Conservation (phyloP, 768 basidiomycete genomes). For the Pholiota conissans region DNA sequence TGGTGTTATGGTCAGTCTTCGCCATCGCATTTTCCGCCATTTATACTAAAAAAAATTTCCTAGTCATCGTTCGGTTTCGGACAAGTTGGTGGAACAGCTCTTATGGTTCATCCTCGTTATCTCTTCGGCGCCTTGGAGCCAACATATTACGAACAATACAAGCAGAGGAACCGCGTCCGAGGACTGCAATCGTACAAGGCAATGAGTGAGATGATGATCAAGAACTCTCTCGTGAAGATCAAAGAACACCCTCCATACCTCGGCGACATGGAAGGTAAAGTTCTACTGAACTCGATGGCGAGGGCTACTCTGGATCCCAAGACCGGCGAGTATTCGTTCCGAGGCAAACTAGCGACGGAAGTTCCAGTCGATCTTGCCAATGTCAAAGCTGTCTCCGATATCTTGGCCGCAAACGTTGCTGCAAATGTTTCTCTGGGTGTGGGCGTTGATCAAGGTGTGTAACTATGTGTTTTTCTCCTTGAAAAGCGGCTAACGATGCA, state of each 20-base stretch:
- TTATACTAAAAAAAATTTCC: too few species aligned
- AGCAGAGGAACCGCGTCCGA: conserved; percentile 62
- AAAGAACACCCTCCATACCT: conserved; percentile 91
- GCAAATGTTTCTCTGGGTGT: conserved; percentile 62
- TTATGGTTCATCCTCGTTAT: conserved; percentile 89
- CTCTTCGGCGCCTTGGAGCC: conserved; percentile 84
- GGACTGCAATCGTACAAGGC: conserved; percentile 78
- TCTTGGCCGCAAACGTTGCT: conserved; percentile 39
- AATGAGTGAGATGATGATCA: conserved; percentile 96
- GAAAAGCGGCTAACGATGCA: conserved; percentile 7
- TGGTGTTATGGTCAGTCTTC: conserved; percentile 71
- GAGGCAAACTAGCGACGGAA: conserved; percentile 54
- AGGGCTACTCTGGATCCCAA: conserved; percentile 80
- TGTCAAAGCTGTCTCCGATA: conserved; percentile 59
- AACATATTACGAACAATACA: conserved; percentile 77
- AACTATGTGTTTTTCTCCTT: background rate
- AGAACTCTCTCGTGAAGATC: conserved; percentile 90
- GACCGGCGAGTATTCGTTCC: conserved; percentile 85
- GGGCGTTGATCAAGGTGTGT: conserved; percentile 84
- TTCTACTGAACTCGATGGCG: conserved; percentile 91
- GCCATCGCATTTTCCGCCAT: too few species aligned
- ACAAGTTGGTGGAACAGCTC: conserved; percentile 92
- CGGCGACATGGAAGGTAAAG: conserved; percentile 80
- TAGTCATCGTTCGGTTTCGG: conserved; percentile 97
- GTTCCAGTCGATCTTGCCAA: conserved; percentile 64